Evolutionary conservation across 2,329 filamentous ascomycete genomes (phyloP), one percentile per base, ranked within the genome.

Genomic region (Lachnellula cervina): DNA sequence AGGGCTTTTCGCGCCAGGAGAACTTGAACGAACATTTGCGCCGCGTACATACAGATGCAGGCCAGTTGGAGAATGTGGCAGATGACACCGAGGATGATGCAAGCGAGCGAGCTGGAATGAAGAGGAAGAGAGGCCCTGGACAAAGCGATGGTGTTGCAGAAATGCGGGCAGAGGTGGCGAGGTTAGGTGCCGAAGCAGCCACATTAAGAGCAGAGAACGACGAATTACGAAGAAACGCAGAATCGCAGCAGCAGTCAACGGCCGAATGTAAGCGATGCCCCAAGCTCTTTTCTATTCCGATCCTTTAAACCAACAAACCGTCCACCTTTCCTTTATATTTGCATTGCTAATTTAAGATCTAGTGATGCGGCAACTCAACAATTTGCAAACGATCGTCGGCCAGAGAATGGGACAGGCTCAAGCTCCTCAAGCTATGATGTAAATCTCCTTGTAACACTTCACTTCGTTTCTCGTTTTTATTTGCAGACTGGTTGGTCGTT

Each of bases 11-110:
- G 8, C 84, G 93, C 49, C 89, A 92, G 68, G 93, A 97, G 73
- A 97, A 97, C 66, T 78, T 97, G 4, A 91, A 93, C 69, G 93
- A 97, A 73, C 93, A 97, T 72, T 77, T 97, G 17, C 88, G 93
- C 19, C 86, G 93, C 25, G 89, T 95, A n/a, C 93, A 97, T 70
- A 87, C 79, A 48, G 74, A 76, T 42, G 73, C 69, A 28, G 68
- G 74, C 5, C 58, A 28, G 52, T 65, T 46, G 67, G 70, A 54
- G 62, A 58, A 63, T 42, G 60, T 63, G 11, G 68, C 66, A n/a
- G 76, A 75, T 49, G 77, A 79, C n/a, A 67, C 64, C 1, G 68
- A 66, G 59, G 63, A 66, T 43, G 69, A 65, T 59, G 62, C 45
- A 79, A 82, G 71, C 56, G 68, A 66, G 82, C 80, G 72, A 23